Evolutionary conservation across 106 monocot species (phyloP).

Genomic region (Gastrodia elata): DNA sequence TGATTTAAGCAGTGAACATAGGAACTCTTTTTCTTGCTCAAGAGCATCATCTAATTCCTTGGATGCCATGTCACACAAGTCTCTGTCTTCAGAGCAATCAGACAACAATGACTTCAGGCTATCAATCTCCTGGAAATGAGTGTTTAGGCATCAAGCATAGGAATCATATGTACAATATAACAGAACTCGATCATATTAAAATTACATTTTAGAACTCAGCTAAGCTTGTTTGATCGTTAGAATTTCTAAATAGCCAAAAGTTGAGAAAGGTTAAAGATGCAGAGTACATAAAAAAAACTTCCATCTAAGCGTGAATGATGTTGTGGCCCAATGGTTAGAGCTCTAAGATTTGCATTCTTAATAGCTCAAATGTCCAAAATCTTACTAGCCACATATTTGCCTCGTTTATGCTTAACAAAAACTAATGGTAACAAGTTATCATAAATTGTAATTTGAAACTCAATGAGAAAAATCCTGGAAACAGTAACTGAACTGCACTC

Average conservation of each 20-base stretch:
- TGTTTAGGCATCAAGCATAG: not conserved
- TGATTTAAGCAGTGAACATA: conserved; percentile 48
- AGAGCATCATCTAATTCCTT: conserved; percentile 59
- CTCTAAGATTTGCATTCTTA: too few species aligned
- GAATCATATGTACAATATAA: not conserved
- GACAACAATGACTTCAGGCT: conserved; percentile 50
- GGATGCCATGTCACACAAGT: conserved; percentile 63
- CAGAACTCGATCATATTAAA: not conserved
- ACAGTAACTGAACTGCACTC: not conserved
- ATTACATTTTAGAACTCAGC: not conserved
- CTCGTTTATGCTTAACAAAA: too few species aligned
- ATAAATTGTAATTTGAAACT: too few species aligned
- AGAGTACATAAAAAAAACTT: not conserved
- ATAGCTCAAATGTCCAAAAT: too few species aligned
- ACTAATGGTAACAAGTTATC: too few species aligned
- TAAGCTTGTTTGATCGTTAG: not conserved
- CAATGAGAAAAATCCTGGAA: not conserved
- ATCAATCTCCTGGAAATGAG: conserved; percentile 61
- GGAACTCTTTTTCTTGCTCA: conserved; percentile 54
- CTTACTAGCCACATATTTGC: too few species aligned
- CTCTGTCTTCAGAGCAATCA: conserved; percentile 72
- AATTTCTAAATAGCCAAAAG: not conserved
- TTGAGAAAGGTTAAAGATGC: not conserved
- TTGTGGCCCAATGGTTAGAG: too few species aligned
- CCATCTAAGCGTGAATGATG: too few species aligned